Evolutionary conservation across 2,329 filamentous ascomycete species (phyloP), one percentile per base, ranked within the genome.

Genomic region (Triangularia setosa): DNA sequence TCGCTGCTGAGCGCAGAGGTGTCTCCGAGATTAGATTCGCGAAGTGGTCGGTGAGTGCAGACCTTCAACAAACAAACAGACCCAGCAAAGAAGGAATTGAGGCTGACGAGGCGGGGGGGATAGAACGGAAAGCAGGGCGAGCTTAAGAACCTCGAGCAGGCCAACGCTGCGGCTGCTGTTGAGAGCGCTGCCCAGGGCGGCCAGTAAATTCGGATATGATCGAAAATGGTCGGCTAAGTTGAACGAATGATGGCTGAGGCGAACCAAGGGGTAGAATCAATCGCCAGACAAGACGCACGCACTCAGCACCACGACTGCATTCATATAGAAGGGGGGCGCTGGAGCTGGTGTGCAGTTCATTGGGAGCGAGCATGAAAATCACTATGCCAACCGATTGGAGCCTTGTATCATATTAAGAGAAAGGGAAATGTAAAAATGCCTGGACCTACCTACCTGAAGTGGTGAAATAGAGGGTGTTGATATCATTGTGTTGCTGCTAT

Each of bases 101-200:
- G 14, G 23, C 52, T 55, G 25, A 55, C 14, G 24, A 4, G n/a
- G 52, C 11, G 8, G 23, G 52, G 40, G 73, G 66, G 77, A 79
- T 79, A 98, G 95, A 92, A 93, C 82, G 95, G 95, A 84, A 97
- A 97, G 88, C 92, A 96, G 83, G 90, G 92, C 78, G 94, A 98
- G 57, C 72, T 83, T 75, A 91, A 91, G 86, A 87, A 84, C 77
- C 81, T 97, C 71, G 86, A 78, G 61, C 78, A 83, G 52, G 84
- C 83, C 74, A 86, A 86, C 75, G 74, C 76, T 61, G 75, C 76
- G 53, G 72, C 78, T 24, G 71, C 71, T 35, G 69, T 72, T 62
- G 70, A 76, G 68, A 68, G 71, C 61, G 74, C 77, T 69, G 62
- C 70, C 72, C 55, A 67, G 23, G 68, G 66, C 40, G 65, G 65